Evolutionary conservation across 352 stramenopile genomes (phyloP).

Genomic region (Phytophthora hibernalis): DNA sequence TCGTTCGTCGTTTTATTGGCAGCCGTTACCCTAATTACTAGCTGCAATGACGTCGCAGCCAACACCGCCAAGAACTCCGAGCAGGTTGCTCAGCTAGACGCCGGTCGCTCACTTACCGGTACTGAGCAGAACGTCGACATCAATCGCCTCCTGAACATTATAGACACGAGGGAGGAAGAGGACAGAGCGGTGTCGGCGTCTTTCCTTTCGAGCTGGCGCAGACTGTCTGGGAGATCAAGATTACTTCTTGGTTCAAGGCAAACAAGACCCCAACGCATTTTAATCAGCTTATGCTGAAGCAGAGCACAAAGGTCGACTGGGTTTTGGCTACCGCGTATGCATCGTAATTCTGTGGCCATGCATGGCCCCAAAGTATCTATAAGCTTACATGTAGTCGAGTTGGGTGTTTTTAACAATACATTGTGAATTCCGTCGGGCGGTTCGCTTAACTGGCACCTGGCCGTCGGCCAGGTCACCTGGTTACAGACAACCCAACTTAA

Average conservation of each 20-base stretch:
- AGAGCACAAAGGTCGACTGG: constrained; percentile 9
- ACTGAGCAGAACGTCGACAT: constrained; percentile 1
- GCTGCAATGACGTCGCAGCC: constrained; percentile 1
- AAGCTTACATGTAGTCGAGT: no score
- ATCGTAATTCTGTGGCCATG: constrained; percentile 2
- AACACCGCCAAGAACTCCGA: not conserved
- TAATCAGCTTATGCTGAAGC: not conserved
- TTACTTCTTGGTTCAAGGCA: constrained; percentile 4
- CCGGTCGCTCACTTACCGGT: not conserved
- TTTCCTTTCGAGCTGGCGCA: not conserved
- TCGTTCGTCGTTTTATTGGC: constrained; percentile 8
- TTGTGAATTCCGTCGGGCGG: no score
- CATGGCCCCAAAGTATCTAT: not conserved
- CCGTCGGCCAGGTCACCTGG: no score
- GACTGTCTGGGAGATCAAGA: constrained; percentile 10
- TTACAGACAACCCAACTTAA: no score
- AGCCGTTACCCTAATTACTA: not conserved
- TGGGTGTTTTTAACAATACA: constrained; percentile 1
- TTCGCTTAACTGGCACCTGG: no score
- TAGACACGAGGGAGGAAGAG: constrained; percentile 3
- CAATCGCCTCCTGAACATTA: constrained; percentile 1
- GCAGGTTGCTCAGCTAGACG: not conserved
- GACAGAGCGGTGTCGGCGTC: not conserved
- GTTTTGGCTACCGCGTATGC: constrained; percentile 8
- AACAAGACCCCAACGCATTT: constrained; percentile 8